A percentile compares a stretch with the other conserved stretches of the same genome.
These are phyloP conservation scores for Alternaria sp. DNA, from an alignment of 2,329 filamentous ascomycete species.

Conservation along the genomic window DNA sequence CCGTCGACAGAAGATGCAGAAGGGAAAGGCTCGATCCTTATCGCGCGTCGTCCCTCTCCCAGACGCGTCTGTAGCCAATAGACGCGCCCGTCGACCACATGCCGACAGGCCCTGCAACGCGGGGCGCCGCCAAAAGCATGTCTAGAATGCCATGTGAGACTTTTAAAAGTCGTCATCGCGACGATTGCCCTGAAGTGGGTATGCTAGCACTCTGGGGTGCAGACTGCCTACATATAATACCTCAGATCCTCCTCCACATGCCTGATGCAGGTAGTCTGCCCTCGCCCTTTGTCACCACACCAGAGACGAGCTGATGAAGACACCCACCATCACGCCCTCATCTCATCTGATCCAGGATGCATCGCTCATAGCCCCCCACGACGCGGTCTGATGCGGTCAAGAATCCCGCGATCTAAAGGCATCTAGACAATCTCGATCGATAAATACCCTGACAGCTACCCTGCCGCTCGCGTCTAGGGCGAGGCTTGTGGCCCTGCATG, in stretches of 20 bases:
- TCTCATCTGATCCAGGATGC: not conserved
- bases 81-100: conserved; percentile 8
- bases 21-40: conserved; percentile 12
- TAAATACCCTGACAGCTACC: conserved; percentile 5
- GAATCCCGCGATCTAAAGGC: conserved; percentile 1
- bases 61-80: conserved; percentile 8
- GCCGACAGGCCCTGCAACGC: conserved; percentile 9
- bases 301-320: not conserved
- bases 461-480: conserved; percentile 1
- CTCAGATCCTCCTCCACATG: conserved; percentile 20
- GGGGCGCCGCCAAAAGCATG: conserved; percentile 12
- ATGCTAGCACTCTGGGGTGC: conserved; percentile 28
- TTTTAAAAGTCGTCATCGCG: conserved; percentile 12
- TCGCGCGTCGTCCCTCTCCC: conserved; percentile 6
- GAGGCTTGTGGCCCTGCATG: conserved; percentile 12
- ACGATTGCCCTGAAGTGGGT: conserved; percentile 10
- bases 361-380: not conserved
- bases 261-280: not conserved
- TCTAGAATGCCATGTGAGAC: conserved; percentile 11
- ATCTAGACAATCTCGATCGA: conserved; percentile 7
- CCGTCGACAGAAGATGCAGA: conserved; percentile 12
- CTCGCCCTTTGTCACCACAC: not conserved
- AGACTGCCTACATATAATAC: conserved; percentile 17
- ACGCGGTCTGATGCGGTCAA: not conserved
- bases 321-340: not conserved